Base-by-base conservation (phyloP, 106 monocot species). In the Dioscorea zingiberensis region DNA sequence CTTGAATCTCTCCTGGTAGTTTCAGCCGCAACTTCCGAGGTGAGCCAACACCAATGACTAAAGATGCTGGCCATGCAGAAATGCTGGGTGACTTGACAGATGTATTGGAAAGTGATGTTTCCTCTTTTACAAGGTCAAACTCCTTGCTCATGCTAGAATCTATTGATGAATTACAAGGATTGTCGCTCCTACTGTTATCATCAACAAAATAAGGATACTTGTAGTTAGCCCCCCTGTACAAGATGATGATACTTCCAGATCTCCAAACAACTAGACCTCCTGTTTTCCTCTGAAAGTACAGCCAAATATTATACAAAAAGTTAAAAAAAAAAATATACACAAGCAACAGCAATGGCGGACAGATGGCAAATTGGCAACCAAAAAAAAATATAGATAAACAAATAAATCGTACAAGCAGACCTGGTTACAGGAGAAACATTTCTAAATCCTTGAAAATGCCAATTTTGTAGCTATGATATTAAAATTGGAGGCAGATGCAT, bases 181-280 rank as follows among this genome's bases (percentile, higher is more conserved):
- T 68, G 16, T 26, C 25, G 21, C 82, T 60, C 18, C 5, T 21
- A 13, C 49, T 25, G 51, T 61, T 60, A 9, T 26, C 54, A 44
- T 76, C 56, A 55, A 25, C 24, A 62, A 93, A 98, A 69, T 98
- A 98, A 59, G 93, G 93, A 76, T 98, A 93, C 65, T 78, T 82
- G 59, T 98, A 98, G 58, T 83, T 53, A 27, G 71, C 69, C 56
- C 98, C 98, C 69, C 98, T 88, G 65, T 98, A 98, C 29, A 98
- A 69, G 21, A 98, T 76, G 24, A 98, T 80, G 66, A 83, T 72
- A 72, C 83, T 89, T 74, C 93, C 98, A 58, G 98, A 89, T 72
- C 98, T 81, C 98, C 98, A 98, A 67, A 98, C 65, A 80, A 98
- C 98, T 27, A 98, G 66, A 51, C 98, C 98, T 29, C 98, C 98